phyloP scores from a whole-genome alignment of 495 filamentous ascomycete species.

The Talaromyces liani region DNA sequence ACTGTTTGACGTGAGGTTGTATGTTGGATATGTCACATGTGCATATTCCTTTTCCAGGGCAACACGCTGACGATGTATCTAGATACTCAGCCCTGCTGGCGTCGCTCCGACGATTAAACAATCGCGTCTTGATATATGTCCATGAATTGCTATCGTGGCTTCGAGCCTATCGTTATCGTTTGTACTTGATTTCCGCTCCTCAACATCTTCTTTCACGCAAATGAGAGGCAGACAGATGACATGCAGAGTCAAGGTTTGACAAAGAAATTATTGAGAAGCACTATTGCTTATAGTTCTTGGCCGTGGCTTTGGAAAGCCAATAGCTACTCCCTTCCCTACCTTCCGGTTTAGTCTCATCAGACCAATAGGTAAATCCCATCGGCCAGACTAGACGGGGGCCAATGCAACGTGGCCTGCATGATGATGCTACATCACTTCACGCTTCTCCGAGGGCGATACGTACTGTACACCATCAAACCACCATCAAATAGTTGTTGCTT shows the following conservation, averaged over 20 bases:
- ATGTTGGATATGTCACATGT: not conserved
- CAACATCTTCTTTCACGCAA: not conserved
- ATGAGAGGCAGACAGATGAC: not conserved
- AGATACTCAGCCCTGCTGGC: not conserved
- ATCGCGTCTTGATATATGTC: not conserved
- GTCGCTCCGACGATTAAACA: not conserved
- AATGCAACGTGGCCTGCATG: not conserved
- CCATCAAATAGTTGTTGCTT: not conserved
- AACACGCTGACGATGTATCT: not conserved
- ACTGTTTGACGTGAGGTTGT: not conserved
- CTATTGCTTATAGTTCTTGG: not conserved
- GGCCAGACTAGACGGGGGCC: not conserved
- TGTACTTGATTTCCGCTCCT: not conserved
- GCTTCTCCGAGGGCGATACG: not conserved
- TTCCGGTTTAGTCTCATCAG: not conserved
- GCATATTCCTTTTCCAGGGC: not conserved
- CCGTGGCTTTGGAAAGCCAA: not conserved
- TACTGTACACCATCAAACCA: not conserved
- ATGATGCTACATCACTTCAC: not conserved
- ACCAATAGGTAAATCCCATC: not conserved
- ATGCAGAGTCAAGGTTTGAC: not conserved
- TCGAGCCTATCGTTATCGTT: not conserved
- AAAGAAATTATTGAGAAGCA: not conserved
- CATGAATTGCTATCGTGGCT: not conserved
- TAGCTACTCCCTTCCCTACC: not conserved